Evolutionary conservation across 73 alveolate genomes (phyloP).

Genomic region (Symbiodinium pilosum): DNA sequence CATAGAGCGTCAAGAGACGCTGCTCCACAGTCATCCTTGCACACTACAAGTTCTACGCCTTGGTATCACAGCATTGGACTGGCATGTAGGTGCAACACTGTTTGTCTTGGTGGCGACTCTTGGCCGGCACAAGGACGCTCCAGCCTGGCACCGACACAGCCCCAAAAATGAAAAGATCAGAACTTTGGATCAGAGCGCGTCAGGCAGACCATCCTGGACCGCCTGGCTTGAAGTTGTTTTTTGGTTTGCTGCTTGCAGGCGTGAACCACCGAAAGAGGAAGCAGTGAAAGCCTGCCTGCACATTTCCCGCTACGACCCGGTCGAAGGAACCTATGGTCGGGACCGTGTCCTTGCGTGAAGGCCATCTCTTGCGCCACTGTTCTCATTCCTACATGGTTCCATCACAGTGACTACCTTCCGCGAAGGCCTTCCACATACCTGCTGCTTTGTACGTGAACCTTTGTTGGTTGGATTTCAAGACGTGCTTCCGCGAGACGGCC

Average conservation of each 20-base stretch:
- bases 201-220: constrained; percentile 12
- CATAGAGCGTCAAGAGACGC: constrained; percentile 58
- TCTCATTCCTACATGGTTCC: no score
- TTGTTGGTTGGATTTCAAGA: no score
- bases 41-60: no score
- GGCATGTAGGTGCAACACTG: neutral
- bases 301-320: neutral
- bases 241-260: no score
- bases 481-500: no score
- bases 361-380: no score
- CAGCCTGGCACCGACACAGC: constrained; percentile 16
- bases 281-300: neutral
- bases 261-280: no score
- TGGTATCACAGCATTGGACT: no score
- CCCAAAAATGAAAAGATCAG: no score
- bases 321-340: neutral
- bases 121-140: constrained; percentile 58
- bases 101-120: constrained; percentile 40
- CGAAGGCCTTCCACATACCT: no score
- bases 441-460: no score
- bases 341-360: neutral
- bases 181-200: neutral
- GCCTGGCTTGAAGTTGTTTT: neutral
- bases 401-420: no score
- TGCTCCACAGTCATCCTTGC: constrained; percentile 73